Percentiles rank a stretch among this genome's conserved stretches.
Conservation (phyloP, 257 asterid genomes). For the Thymus mandschuricus region DNA sequence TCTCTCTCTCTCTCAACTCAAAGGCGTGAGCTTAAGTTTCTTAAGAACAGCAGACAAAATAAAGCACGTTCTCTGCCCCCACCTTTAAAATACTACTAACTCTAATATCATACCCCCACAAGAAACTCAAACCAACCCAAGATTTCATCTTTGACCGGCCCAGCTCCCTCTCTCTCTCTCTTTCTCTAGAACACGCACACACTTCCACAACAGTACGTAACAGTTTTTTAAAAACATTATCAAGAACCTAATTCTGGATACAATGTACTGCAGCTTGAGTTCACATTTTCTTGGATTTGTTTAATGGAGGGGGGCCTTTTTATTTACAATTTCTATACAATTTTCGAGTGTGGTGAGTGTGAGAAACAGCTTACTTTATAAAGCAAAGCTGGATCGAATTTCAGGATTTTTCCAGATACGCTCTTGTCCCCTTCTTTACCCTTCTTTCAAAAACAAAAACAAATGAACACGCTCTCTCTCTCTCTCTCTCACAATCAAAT, state of each 20-base stretch:
- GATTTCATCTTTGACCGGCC: constrained; percentile 51
- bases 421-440: constrained; percentile 59
- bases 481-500: constrained; percentile 4
- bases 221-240: background rate
- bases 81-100: constrained; percentile 32
- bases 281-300: constrained; percentile 27
- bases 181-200: constrained; percentile 20
- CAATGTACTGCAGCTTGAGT: constrained; percentile 39
- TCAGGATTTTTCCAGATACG: constrained; percentile 72
- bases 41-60: constrained; percentile 51
- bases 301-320: constrained; percentile 9
- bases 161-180: constrained; percentile 23
- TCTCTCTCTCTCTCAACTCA: background rate
- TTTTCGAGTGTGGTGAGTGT: constrained; percentile 28
- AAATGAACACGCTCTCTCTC: background rate
- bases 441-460: background rate
- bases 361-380: constrained; percentile 46
- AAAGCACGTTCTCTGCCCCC: constrained; percentile 64
- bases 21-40: constrained; percentile 48
- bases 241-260: constrained; percentile 28
- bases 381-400: constrained; percentile 66
- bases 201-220: background rate
- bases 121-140: constrained; percentile 41
- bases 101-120: constrained; percentile 33
- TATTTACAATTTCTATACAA: no score